Evolutionary conservation across 352 stramenopile genomes (phyloP).

Genomic region (Plasmopara muralis): DNA sequence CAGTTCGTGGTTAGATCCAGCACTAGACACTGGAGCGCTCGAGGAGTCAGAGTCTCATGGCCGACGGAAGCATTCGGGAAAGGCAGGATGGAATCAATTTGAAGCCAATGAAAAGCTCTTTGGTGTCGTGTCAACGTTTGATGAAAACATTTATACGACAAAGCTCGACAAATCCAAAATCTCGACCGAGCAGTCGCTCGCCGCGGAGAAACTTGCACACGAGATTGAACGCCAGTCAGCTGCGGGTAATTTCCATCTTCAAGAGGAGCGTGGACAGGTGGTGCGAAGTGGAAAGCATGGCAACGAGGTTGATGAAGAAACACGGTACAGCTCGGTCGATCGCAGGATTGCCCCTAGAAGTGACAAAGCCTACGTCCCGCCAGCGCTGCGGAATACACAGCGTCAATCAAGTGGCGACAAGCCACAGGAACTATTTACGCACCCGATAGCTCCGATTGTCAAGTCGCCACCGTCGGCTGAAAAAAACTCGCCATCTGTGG

Average conservation of each 20-base stretch:
- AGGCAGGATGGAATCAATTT: constrained; percentile 93
- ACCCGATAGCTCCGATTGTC: constrained; percentile 6
- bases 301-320: constrained; percentile 90
- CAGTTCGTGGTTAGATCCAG: constrained; percentile 75
- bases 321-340: constrained; percentile 92
- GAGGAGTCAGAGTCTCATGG: constrained; percentile 33
- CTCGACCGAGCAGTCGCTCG: constrained; percentile 74
- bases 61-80: constrained; percentile 31
- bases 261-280: constrained; percentile 87
- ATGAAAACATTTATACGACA: constrained; percentile 99
- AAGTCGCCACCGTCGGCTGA: constrained; percentile 8
- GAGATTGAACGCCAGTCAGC: constrained; percentile 92
- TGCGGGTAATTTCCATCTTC: constrained; percentile 89
- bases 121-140: constrained; percentile 92
- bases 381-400: constrained; percentile 48
- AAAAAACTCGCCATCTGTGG: constrained; percentile 1
- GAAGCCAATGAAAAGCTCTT: constrained; percentile 95
- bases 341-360: constrained; percentile 17
- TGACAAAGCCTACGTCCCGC: constrained; percentile 58
- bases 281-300: constrained; percentile 24
- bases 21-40: constrained; percentile 67
- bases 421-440: constrained; percentile 16
- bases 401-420: constrained; percentile 33
- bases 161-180: constrained; percentile 92
- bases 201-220: constrained; percentile 89